A percentile compares a stretch with the other conserved stretches of the same genome.
phyloP scores from a whole-genome alignment of 1,284 basidiomycete genomes.

The Ceratobasidium sp. region DNA sequence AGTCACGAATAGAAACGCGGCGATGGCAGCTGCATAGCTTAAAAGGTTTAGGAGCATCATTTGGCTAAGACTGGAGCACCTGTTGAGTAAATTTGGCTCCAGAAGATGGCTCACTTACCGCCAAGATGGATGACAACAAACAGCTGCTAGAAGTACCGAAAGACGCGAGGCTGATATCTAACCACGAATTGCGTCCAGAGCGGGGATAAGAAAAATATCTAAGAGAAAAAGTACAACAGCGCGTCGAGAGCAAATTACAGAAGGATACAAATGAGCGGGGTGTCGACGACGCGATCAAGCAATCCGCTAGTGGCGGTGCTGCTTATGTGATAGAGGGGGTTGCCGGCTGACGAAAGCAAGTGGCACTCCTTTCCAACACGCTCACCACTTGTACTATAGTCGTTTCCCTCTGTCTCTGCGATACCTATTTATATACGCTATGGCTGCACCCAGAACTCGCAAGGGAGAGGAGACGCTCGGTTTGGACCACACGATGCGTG shows the following conservation, averaged over 20 bases:
- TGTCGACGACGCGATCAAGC: conserved; percentile 9
- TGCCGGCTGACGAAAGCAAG: conserved; percentile 13
- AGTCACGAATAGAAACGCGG: conserved; percentile 83
- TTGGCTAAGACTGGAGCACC: conserved; percentile 14
- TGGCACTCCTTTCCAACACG: conserved; percentile 27
- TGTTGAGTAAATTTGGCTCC: neutral
- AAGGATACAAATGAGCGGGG: conserved; percentile 13
- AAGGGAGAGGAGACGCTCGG: neutral
- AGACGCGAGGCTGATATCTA: neutral
- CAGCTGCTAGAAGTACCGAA: neutral
- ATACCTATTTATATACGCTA: conserved; percentile 10
- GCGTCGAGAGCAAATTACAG: conserved; percentile 16
- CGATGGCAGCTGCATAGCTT: conserved; percentile 72
- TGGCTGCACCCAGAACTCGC: conserved; percentile 23
- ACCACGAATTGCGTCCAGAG: neutral
- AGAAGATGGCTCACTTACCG: neutral
- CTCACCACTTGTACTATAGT: conserved; percentile 32
- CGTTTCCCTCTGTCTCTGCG: conserved; percentile 5
- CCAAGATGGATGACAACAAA: no score
- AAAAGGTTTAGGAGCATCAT: conserved; percentile 55
- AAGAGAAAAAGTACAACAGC: neutral
- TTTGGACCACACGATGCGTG: conserved; percentile 27
- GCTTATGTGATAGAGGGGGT: neutral
- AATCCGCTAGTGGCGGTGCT: neutral
- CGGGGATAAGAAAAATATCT: neutral